Conservation (phyloP, 2,329 filamentous ascomycete genomes). For the Fusarium marasasianum region DNA sequence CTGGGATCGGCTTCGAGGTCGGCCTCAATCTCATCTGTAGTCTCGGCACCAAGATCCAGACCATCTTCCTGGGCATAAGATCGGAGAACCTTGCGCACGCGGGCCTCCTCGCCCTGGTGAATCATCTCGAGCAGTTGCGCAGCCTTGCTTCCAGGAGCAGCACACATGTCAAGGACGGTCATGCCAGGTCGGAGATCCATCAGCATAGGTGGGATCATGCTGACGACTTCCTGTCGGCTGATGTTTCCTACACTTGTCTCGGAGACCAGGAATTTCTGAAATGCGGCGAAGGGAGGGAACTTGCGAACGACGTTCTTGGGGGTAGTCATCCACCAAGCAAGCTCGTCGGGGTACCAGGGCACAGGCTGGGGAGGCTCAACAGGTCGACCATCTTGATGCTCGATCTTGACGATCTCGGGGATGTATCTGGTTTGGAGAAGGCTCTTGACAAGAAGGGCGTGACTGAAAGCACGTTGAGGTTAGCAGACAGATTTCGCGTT, state of each 20-base stretch:
- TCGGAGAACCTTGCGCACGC: conserved; percentile 77
- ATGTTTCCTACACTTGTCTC: conserved; percentile 98
- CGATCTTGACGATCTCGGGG: conserved; percentile 86
- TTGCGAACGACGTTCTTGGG: conserved; percentile 95
- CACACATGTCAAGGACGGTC: conserved; percentile 94
- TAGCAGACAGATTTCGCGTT: conserved; percentile 23
- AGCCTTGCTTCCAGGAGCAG: conserved; percentile 96
- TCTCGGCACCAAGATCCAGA: conserved; percentile 60
- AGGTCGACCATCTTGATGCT: conserved; percentile 80
- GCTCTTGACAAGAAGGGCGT: conserved; percentile 91
- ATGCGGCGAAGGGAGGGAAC: conserved; percentile 91
- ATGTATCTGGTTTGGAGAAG: conserved; percentile 90
- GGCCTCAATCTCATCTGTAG: conserved; percentile 57
- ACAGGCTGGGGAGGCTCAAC: conserved; percentile 86
- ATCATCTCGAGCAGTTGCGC: conserved; percentile 95
- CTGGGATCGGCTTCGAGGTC: conserved; percentile 67
- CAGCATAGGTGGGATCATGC: conserved; percentile 96
- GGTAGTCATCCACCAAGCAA: conserved; percentile 98
- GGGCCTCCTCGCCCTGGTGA: conserved; percentile 89
- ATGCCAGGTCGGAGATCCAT: conserved; percentile 92
- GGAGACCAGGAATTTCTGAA: conserved; percentile 97
- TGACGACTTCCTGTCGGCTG: conserved; percentile 95
- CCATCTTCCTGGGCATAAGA: conserved; percentile 70
- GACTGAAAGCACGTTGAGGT: conserved; percentile 58
- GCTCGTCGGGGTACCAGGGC: conserved; percentile 91